Evolutionary conservation across 192 early-diverging fungal genomes (phyloP).

Genomic region (Physocladia obscura): DNA sequence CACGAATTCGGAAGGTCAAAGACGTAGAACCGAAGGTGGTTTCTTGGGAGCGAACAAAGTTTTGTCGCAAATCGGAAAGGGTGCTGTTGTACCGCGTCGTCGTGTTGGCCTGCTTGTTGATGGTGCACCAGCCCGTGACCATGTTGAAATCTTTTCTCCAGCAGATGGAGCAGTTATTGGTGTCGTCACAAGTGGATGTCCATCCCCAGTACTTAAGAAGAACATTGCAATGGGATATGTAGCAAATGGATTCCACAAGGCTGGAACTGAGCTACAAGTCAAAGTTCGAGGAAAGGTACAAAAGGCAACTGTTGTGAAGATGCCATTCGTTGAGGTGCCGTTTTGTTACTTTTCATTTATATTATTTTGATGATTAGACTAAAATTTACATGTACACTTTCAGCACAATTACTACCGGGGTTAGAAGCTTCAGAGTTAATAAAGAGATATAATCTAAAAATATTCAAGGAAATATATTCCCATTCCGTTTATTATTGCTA

Average conservation of each 20-base stretch:
- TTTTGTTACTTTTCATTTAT: not conserved
- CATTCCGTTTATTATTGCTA: too few relatives aligned
- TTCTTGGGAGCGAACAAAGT: constrained; percentile 89
- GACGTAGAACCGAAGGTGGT: constrained; percentile 82
- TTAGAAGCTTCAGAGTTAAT: too few relatives aligned
- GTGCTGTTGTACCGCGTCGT: constrained; percentile 57
- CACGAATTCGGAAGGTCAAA: constrained; percentile 55
- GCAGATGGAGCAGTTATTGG: constrained; percentile 69
- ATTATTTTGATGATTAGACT: too few relatives aligned
- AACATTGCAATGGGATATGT: constrained; percentile 99
- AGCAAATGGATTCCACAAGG: constrained; percentile 82
- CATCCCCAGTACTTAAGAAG: constrained; percentile 85
- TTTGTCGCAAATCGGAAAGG: constrained; percentile 81
- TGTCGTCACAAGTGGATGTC: constrained; percentile 88
- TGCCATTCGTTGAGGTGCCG: constrained; percentile 84
- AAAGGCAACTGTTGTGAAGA: constrained; percentile 81
- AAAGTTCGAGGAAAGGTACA: constrained; percentile 84
- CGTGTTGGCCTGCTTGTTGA: constrained; percentile 88
- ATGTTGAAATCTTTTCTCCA: constrained; percentile 65
- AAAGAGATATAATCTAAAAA: too few relatives aligned
- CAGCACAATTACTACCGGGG: constrained; percentile 63
- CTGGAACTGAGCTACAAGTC: constrained; percentile 86
- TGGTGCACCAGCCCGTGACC: constrained; percentile 85
- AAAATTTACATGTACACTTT: too few relatives aligned
- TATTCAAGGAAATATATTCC: too few relatives aligned